A percentile compares a stretch with the other conserved stretches of the same genome.
Evolutionary conservation across 495 filamentous ascomycete genomes (phyloP).

Genomic region (Niebla homalea): DNA sequence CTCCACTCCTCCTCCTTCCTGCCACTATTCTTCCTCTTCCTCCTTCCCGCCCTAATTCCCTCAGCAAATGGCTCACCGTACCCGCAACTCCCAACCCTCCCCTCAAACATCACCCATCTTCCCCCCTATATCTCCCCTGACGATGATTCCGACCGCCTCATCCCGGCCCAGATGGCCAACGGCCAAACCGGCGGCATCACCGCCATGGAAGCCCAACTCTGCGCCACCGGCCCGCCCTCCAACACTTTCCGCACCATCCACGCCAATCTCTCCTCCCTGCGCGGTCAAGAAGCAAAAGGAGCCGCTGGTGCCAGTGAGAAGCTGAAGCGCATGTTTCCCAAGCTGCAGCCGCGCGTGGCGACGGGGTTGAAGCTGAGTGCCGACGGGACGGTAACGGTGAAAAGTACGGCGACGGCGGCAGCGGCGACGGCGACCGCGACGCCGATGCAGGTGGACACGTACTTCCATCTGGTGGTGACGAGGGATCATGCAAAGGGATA

Average conservation of each 20-base stretch:
- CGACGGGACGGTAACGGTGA: too few relatives aligned
- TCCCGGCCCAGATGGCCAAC: background rate
- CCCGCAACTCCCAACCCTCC: background rate
- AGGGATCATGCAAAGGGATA: conserved; percentile 17
- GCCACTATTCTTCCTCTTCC: background rate
- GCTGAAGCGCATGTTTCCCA: conserved; percentile 4
- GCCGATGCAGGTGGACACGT: conserved; percentile 27
- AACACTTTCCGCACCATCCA: background rate
- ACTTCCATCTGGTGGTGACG: conserved; percentile 35
- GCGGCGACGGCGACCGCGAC: background rate
- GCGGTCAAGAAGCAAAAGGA: background rate
- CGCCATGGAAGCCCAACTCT: conserved; percentile 3
- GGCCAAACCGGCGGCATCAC: background rate
- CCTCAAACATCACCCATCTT: background rate
- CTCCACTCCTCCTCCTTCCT: background rate
- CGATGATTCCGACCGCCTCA: conserved; percentile 1
- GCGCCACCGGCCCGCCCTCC: conserved; percentile 5
- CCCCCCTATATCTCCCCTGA: background rate
- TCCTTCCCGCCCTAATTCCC: background rate
- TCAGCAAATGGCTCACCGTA: background rate
- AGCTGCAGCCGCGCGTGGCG: background rate
- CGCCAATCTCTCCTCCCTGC: background rate
- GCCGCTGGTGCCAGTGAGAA: background rate
- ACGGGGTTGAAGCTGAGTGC: background rate
- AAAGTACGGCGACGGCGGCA: background rate